These are phyloP conservation scores for Dendrocalamus sinicus DNA, from an alignment of 176 grass and related monocot genomes.

Conservation along the genomic window DNA sequence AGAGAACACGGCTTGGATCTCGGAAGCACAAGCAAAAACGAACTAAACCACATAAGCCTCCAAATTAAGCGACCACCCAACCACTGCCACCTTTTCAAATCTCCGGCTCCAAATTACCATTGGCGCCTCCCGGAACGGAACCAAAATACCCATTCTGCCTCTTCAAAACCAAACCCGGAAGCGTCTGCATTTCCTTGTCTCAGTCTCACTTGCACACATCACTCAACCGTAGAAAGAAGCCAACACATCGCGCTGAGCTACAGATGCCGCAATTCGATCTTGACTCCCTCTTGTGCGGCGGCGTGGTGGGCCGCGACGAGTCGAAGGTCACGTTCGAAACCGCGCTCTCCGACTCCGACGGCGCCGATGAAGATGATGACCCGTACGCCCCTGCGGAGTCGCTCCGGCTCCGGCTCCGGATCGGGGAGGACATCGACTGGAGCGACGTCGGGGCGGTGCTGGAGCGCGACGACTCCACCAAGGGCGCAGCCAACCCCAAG, in stretches of 20 bases:
- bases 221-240: background rate
- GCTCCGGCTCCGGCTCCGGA: constrained; percentile 24
- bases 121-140: constrained; percentile 31
- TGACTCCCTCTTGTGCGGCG: background rate
- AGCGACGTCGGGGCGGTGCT: constrained; percentile 34
- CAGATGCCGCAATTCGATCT: constrained; percentile 24
- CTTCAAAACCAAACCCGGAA: constrained; percentile 33
- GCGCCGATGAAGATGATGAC: background rate
- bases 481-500: constrained; percentile 54
- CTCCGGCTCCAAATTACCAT: constrained; percentile 12
- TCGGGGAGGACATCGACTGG: constrained; percentile 54
- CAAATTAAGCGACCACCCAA: background rate
- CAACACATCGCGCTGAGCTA: background rate
- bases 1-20: constrained; percentile 9
- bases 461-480: constrained; percentile 54
- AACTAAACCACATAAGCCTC: constrained; percentile 10
- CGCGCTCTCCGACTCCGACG: background rate
- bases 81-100: constrained; percentile 34
- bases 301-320: background rate
- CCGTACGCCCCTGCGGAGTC: constrained; percentile 37
- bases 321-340: background rate
- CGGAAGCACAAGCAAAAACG: background rate
- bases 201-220: background rate
- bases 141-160: background rate
- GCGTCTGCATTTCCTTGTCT: too few relatives aligned